A percentile compares a stretch with the other conserved stretches of the same genome.
phyloP scores from a whole-genome alignment of 176 grass and related monocot species.

The Aegilops bicornis region DNA sequence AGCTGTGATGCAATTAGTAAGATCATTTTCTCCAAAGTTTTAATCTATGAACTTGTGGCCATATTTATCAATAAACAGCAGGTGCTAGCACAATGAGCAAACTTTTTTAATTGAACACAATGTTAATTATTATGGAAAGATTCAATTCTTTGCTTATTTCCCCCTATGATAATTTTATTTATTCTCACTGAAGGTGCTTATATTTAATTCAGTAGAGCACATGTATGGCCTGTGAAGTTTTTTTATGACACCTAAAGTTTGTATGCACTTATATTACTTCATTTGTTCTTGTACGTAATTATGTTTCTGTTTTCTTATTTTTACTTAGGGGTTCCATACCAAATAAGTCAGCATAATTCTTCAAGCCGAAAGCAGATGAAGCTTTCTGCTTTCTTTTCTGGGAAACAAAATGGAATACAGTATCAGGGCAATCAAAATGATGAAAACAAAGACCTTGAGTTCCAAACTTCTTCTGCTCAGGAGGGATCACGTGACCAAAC shows the following conservation, averaged over 20 bases:
- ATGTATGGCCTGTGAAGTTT: background rate
- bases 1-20: conserved; percentile 8
- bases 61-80: background rate
- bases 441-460: conserved; percentile 23
- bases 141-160: background rate
- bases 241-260: background rate
- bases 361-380: conserved; percentile 77
- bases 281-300: background rate
- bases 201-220: background rate
- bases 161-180: background rate
- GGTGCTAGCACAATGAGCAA: background rate
- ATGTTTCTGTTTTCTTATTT: background rate
- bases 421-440: conserved; percentile 11
- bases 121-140: background rate
- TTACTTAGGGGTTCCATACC: conserved; percentile 61
- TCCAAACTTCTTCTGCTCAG: conserved; percentile 37
- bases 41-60: background rate
- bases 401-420: conserved; percentile 39
- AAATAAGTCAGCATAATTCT: conserved; percentile 56
- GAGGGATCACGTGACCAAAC: conserved; percentile 30
- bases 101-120: background rate
- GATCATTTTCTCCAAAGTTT: background rate
- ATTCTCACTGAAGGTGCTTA: background rate
- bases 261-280: conserved; percentile 4
- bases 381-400: conserved; percentile 86